Evolutionary conservation across 371 early-diverging fungal species (phyloP).

Genomic region (Mortierella sp.): DNA sequence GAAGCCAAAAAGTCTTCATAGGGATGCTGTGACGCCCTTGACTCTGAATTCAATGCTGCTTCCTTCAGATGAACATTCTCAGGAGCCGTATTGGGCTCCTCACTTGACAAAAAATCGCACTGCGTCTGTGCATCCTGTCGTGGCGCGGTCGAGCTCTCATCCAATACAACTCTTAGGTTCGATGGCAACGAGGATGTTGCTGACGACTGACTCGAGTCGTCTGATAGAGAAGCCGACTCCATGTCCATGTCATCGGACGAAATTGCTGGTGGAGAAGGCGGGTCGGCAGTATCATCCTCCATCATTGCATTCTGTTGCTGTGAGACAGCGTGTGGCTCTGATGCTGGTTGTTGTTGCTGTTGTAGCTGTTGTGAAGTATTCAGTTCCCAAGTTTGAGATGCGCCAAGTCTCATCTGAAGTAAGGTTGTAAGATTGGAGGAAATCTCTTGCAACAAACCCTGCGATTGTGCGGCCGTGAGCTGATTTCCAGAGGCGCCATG

Average conservation of each 20-base stretch:
- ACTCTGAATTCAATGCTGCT: too few species aligned
- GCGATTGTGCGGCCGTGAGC: not conserved
- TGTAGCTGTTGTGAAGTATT: not conserved
- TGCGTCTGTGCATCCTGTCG: conserved; percentile 41
- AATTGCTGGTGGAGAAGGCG: conserved; percentile 19
- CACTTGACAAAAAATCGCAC: conserved; percentile 9
- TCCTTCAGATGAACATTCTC: too few species aligned
- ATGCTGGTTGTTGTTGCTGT: not conserved
- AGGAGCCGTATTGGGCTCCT: not conserved
- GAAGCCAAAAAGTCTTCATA: conserved; percentile 5
- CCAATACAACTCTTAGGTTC: too few species aligned
- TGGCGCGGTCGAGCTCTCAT: too few species aligned
- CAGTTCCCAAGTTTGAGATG: too few species aligned
- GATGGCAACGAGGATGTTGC: not conserved
- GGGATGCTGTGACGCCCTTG: not conserved
- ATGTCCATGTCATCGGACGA: conserved; percentile 31
- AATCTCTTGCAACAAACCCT: conserved; percentile 11
- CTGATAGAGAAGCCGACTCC: conserved; percentile 22
- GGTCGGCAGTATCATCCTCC: conserved; percentile 43
- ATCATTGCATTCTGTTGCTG: conserved; percentile 16
- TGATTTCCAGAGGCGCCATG: too few species aligned
- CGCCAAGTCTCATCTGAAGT: not conserved
- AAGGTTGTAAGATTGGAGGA: conserved; percentile 9
- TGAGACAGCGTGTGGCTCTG: not conserved
- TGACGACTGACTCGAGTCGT: conserved; percentile 13